Evolutionary conservation across 1,139 yeast genomes (phyloP).

Genomic region (Protomyces arabidopsidicola): DNA sequence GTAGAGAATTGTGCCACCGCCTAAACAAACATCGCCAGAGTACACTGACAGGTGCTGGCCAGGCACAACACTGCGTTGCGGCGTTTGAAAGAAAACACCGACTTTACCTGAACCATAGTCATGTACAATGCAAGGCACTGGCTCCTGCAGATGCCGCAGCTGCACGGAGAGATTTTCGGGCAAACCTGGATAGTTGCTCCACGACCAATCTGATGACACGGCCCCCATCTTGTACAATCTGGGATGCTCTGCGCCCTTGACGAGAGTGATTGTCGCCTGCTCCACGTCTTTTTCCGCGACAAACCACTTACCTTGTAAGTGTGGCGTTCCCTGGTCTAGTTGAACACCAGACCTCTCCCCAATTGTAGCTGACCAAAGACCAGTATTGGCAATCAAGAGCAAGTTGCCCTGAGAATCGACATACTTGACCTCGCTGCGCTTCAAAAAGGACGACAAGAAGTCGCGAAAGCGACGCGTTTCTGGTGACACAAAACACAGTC

Average conservation of each 20-base stretch:
- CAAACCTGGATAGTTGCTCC: conserved; percentile 15
- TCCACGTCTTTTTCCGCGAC: conserved; percentile 63
- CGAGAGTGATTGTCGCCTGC: conserved; percentile 72
- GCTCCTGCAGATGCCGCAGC: conserved; percentile 22
- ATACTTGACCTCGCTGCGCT: conserved; percentile 69
- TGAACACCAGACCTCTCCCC: conserved; percentile 79
- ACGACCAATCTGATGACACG: conserved; percentile 14
- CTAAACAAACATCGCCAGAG: conserved; percentile 61
- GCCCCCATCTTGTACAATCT: conserved; percentile 47
- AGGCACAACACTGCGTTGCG: conserved; percentile 74
- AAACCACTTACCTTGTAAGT: conserved; percentile 76
- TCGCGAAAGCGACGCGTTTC: conserved; percentile 56
- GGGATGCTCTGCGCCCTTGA: conserved; percentile 63
- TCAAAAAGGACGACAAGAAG: conserved; percentile 70
- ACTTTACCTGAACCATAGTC: conserved; percentile 35
- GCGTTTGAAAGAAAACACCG: conserved; percentile 43
- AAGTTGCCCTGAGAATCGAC: conserved; percentile 56
- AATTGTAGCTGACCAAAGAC: conserved; percentile 89
- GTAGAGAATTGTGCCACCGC: conserved; percentile 58
- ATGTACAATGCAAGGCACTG: conserved; percentile 36
- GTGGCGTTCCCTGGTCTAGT: conserved; percentile 82
- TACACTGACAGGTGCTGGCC: conserved; percentile 84
- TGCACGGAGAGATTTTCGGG: conserved; percentile 21
- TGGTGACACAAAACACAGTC: conserved; percentile 86
- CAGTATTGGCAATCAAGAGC: conserved; percentile 73